Evolutionary conservation across 2,329 filamentous ascomycete genomes (phyloP), one percentile per base, ranked within the genome.

Genomic region (Grosmannia clavigera): DNA sequence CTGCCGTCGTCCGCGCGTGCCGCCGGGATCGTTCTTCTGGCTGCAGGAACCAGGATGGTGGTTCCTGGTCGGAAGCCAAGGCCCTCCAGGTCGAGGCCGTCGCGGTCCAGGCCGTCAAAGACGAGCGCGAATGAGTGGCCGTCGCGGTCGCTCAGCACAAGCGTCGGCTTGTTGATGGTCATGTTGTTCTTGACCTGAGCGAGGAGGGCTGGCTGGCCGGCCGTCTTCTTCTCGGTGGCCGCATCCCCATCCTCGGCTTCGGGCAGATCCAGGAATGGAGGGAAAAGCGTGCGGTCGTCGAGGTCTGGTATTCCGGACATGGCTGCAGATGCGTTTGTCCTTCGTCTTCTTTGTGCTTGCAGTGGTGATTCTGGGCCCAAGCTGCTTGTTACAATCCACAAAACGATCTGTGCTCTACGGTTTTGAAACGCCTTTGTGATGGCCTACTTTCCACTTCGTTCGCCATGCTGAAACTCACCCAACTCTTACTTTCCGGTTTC

Each of bases 101-200:
- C 71, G 46, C 71, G 67, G 11, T 64, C 71, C 29, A 68, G 63
- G 38, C 75, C 74, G 61, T 75, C 74, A 60, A 78, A 80, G 0
- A 75, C 73, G 9, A 79, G 69, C 3, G 77, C 77, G 63, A 79
- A 78, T 40, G 74, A 69, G 25, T 67, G 64, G 50, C 70, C 68
- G 50, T 66, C 63, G 43, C 70, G 67, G 69, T 80, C 77, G 40
- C 69, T 68, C 22, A 72, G 71, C 58, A 79, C 74, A 1, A 79
- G 71, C 4, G 77, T 80, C 6, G 77, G 77, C 63, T 78, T 75
- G 25, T 72, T 78, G 64, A 80, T 76, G 50, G 77, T 75, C 68
- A 74, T 75, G 68, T 78, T 71, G 62, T 78, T 71, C 61, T 74
- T 74, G 60, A 78, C 69, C 60, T 78, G 72, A 48, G 73, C 76